phyloP scores from a whole-genome alignment of 768 basidiomycete species.

The Rhizopogon vinicolor region DNA sequence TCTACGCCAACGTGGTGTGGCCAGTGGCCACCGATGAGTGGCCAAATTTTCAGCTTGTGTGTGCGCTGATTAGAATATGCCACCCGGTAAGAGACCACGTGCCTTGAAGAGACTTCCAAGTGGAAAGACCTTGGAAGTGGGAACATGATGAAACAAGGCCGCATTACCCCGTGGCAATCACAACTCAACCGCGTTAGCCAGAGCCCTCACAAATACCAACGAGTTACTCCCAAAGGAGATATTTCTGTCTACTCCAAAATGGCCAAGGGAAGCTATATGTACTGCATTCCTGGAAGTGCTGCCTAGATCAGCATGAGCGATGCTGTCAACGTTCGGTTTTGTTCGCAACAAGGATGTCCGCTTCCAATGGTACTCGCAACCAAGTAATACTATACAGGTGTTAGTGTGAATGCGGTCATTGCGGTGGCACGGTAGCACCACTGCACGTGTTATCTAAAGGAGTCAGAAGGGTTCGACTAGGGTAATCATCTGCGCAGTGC shows the following conservation, averaged over 20 bases:
- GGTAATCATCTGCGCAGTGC: not conserved
- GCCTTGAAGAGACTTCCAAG: not conserved
- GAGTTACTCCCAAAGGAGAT: constrained; percentile 1
- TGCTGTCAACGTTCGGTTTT: not conserved
- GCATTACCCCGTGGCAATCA: not conserved
- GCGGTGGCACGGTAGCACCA: not conserved
- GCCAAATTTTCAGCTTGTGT: not conserved
- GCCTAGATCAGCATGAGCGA: not conserved
- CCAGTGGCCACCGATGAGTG: not conserved
- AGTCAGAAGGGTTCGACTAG: not conserved
- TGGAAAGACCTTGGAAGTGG: not conserved
- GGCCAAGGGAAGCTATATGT: not conserved
- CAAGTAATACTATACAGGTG: not conserved
- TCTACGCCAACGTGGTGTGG: not conserved
- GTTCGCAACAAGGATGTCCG: not conserved
- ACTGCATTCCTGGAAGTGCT: not conserved
- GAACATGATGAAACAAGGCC: not conserved
- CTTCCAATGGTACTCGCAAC: no score
- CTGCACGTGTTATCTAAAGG: not conserved
- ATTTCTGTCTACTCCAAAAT: not conserved
- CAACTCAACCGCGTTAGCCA: not conserved
- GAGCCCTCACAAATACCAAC: not conserved
- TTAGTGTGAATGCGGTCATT: not conserved
- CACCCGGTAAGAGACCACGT: not conserved
- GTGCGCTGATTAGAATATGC: not conserved